phyloP scores from a whole-genome alignment of 1,284 basidiomycete genomes.

The Inonotus obliquus region DNA sequence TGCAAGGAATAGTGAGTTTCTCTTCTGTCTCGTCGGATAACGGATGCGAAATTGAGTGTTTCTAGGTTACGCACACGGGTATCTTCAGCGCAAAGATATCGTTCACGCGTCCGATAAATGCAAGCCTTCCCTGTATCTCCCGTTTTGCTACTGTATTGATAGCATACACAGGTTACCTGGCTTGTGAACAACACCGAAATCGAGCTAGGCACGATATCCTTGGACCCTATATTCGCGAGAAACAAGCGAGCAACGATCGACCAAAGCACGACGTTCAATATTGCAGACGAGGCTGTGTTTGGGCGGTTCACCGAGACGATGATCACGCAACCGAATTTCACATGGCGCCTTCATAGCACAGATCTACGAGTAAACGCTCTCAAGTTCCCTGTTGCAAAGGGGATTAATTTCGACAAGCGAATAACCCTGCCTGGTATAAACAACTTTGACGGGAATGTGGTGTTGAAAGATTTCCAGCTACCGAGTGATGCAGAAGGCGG shows the following conservation, averaged over 20 bases:
- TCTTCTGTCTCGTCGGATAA: neutral
- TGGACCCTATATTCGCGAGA: conserved; percentile 42
- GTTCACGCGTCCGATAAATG: conserved; percentile 48
- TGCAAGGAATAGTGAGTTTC: conserved; percentile 41
- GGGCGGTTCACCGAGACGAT: conserved; percentile 51
- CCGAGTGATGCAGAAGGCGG: conserved; percentile 66
- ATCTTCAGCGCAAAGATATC: conserved; percentile 53
- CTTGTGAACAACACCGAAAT: conserved; percentile 40
- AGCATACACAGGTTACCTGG: conserved; percentile 36
- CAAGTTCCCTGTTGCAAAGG: conserved; percentile 60
- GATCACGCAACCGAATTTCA: conserved; percentile 68
- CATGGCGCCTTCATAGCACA: conserved; percentile 60
- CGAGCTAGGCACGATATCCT: conserved; percentile 44
- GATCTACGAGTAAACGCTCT: conserved; percentile 63
- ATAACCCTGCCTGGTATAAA: conserved; percentile 59
- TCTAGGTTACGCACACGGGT: conserved; percentile 57
- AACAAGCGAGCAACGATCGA: conserved; percentile 54
- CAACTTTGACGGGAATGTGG: conserved; percentile 56
- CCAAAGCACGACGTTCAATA: conserved; percentile 51
- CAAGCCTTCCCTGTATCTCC: conserved; percentile 26
- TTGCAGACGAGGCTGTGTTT: conserved; percentile 50
- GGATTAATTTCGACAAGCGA: conserved; percentile 57
- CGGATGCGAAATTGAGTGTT: conserved; percentile 7
- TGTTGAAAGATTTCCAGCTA: conserved; percentile 61
- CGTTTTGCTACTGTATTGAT: neutral